Evolutionary conservation across 225 moss, liverwort and hornwort species (phyloP).

Genomic region (Pleurozium schreberi): DNA sequence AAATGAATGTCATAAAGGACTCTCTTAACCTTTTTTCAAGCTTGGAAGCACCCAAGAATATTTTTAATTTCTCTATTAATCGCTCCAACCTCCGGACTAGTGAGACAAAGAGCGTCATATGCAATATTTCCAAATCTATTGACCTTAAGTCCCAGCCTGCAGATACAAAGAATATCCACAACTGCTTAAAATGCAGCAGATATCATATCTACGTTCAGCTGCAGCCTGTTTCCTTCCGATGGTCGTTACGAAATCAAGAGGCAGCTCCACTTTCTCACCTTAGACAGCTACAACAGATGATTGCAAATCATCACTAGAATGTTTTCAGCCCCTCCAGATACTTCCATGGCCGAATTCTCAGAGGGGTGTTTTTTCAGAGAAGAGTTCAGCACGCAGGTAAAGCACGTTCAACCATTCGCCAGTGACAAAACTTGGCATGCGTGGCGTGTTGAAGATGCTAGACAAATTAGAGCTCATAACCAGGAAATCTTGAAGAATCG

Average conservation of each 20-base stretch:
- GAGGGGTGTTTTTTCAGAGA: not conserved
- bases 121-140: not conserved
- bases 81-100: not conserved
- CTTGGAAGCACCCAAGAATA: not conserved
- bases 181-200: not conserved
- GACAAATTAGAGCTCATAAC: constrained; percentile 48
- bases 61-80: not conserved
- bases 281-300: not conserved
- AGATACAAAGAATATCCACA: not conserved
- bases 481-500: constrained; percentile 61
- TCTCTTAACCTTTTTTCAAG: not conserved
- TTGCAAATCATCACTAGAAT: not conserved
- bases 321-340: not conserved
- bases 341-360: not conserved
- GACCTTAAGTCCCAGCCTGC: not conserved
- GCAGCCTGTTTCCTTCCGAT: not conserved
- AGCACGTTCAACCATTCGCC: not conserved
- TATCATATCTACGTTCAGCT: not conserved
- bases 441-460: not conserved
- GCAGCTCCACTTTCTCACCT: not conserved
- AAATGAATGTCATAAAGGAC: not conserved
- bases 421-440: not conserved
- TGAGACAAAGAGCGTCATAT: not conserved
- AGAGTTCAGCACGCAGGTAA: not conserved
- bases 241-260: not conserved